Evolutionary conservation across 2,329 filamentous ascomycete genomes (phyloP).

Genomic region (Aspergillus persii): DNA sequence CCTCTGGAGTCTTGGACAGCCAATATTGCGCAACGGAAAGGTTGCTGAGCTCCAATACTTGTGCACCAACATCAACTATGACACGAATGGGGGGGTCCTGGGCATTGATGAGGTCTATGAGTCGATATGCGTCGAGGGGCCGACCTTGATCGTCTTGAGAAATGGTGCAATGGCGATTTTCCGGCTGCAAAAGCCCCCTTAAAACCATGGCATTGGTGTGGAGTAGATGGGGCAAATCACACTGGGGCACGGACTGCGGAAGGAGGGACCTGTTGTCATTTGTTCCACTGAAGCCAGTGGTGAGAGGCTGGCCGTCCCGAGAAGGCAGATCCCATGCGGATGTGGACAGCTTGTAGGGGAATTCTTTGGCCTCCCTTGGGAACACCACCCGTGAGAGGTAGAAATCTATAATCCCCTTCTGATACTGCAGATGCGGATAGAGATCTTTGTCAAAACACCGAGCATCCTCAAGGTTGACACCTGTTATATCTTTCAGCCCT

Average conservation of each 20-base stretch:
- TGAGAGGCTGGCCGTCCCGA: slow-evolving; percentile 38
- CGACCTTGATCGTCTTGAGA: slow-evolving; percentile 18
- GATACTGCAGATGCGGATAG: slow-evolving; percentile 53
- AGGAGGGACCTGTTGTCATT: slow-evolving; percentile 60
- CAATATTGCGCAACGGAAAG: slow-evolving; percentile 52
- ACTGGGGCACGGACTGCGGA: slow-evolving; percentile 55
- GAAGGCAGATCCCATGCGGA: slow-evolving; percentile 65
- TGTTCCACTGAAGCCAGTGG: slow-evolving; percentile 68
- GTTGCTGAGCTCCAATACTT: slow-evolving; percentile 65
- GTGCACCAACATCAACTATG: slow-evolving; percentile 68
- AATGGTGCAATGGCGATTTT: slow-evolving; percentile 41
- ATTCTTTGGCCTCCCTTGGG: slow-evolving; percentile 61
- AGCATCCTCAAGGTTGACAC: slow-evolving; percentile 59
- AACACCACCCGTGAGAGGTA: slow-evolving; percentile 61
- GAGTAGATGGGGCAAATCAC: slow-evolving; percentile 52
- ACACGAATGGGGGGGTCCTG: slow-evolving; percentile 51
- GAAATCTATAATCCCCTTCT: slow-evolving; percentile 60
- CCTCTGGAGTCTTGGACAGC: slow-evolving; percentile 38
- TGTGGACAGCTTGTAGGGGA: slow-evolving; percentile 59
- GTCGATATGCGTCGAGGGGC: slow-evolving; percentile 21
- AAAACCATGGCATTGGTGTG: slow-evolving; percentile 69
- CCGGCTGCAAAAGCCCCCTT: slow-evolving; percentile 52
- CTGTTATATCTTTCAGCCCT: slow-evolving; percentile 42
- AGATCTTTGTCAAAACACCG: slow-evolving; percentile 48
- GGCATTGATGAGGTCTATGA: slow-evolving; percentile 47